Conservation (phyloP, 192 early-diverging fungal species). For the Coemansia sp. region DNA sequence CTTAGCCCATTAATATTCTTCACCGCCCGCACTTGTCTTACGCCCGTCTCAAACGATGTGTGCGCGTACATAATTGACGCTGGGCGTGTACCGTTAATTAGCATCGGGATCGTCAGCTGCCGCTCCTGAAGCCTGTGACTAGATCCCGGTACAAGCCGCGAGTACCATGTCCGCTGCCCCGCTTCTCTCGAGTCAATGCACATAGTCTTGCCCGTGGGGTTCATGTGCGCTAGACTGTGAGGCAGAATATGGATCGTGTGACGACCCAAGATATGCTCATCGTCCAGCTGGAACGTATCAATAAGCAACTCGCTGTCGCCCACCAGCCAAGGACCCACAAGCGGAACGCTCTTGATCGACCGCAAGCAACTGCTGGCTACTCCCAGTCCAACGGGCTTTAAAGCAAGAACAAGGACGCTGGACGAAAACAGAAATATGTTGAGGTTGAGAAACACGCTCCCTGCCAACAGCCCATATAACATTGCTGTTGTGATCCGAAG, state of each 20-base stretch:
- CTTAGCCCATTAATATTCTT: constrained; percentile 29
- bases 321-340: constrained; percentile 40
- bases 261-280: constrained; percentile 51
- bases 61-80: constrained; percentile 42
- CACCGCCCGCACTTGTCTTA: constrained; percentile 31
- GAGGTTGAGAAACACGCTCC: constrained; percentile 31
- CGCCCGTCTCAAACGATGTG: constrained; percentile 46
- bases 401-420: constrained; percentile 39
- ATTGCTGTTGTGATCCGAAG: constrained; percentile 13
- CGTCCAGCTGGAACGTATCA: constrained; percentile 45
- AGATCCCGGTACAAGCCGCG: constrained; percentile 5
- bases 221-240: constrained; percentile 52
- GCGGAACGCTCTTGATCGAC: constrained; percentile 36
- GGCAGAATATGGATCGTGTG: constrained; percentile 56
- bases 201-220: constrained; percentile 26
- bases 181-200: constrained; percentile 32
- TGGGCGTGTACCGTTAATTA: constrained; percentile 52
- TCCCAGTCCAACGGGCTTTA: constrained; percentile 41
- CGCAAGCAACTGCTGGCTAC: constrained; percentile 44
- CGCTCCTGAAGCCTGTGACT: constrained; percentile 7
- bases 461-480: constrained; percentile 19
- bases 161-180: constrained; percentile 27
- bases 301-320: constrained; percentile 55
- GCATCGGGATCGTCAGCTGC: constrained; percentile 35
- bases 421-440: constrained; percentile 44